Evolutionary conservation across 495 filamentous ascomycete species (phyloP).

Genomic region (Cryomyces minteri): DNA sequence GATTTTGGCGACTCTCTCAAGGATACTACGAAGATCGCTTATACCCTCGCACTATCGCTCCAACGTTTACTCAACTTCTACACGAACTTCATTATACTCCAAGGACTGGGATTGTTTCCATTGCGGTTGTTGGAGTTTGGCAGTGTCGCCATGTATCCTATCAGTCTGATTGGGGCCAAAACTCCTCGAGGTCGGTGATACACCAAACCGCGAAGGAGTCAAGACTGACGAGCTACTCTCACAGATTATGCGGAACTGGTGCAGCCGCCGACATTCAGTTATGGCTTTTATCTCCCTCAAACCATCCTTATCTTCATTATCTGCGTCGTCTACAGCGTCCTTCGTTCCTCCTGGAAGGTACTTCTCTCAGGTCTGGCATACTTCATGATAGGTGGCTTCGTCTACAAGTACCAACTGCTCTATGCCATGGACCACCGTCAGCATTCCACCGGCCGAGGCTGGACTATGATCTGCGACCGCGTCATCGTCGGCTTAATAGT

Average conservation of each 20-base stretch:
- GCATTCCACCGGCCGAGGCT: constrained; percentile 83
- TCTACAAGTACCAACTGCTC: constrained; percentile 94
- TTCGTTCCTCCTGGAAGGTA: constrained; percentile 66
- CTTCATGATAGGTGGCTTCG: constrained; percentile 77
- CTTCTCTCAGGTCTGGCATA: constrained; percentile 72
- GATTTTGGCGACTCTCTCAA: constrained; percentile 52
- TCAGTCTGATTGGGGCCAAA: constrained; percentile 56
- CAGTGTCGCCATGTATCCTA: constrained; percentile 65
- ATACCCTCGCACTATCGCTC: constrained; percentile 55
- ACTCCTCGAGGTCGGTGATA: constrained; percentile 47
- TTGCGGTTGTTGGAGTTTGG: constrained; percentile 86
- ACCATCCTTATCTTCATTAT: constrained; percentile 84
- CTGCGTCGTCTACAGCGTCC: constrained; percentile 83
- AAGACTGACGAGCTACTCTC: not conserved
- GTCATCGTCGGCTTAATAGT: constrained; percentile 66
- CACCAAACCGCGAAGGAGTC: not conserved
- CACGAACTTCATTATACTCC: constrained; percentile 84
- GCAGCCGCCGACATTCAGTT: constrained; percentile 76
- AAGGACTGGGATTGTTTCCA: constrained; percentile 80
- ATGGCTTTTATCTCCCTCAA: constrained; percentile 88
- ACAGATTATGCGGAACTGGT: constrained; percentile 67
- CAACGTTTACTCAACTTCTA: constrained; percentile 65
- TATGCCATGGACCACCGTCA: constrained; percentile 98
- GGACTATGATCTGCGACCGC: constrained; percentile 88
- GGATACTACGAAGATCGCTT: constrained; percentile 63